phyloP scores from a whole-genome alignment of 352 stramenopile species.

The Globisporangium spinosum region DNA sequence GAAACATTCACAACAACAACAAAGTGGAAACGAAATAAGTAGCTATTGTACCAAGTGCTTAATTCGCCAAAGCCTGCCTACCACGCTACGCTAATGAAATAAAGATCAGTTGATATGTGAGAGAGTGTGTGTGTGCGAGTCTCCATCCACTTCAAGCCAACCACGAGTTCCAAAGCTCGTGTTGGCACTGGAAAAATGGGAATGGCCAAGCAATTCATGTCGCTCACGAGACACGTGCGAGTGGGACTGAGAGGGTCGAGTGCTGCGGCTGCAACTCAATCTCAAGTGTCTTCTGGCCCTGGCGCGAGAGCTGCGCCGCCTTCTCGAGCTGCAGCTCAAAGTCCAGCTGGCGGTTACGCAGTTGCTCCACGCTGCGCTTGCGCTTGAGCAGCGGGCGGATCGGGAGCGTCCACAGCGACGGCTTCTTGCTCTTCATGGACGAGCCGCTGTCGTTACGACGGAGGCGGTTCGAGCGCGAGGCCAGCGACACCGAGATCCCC shows the following conservation, averaged over 20 bases:
- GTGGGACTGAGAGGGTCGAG: conserved; percentile 13
- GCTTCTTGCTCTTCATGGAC: conserved; percentile 26
- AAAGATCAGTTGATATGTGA: not conserved
- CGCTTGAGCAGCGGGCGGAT: conserved; percentile 47
- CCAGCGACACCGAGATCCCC: conserved; percentile 15
- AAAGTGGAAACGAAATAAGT: conserved; percentile 3
- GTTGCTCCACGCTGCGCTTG: conserved; percentile 43
- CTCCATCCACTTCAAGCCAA: not conserved
- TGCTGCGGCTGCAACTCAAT: conserved; percentile 42
- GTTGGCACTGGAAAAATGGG: not conserved
- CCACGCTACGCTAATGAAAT: conserved; percentile 11
- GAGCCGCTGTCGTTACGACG: conserved; percentile 16
- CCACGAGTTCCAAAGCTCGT: not conserved
- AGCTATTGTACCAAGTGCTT: conserved; percentile 11
- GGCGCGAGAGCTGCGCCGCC: conserved; percentile 24
- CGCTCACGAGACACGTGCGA: conserved; percentile 16
- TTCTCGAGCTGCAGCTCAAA: conserved; percentile 37
- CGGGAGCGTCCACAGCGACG: conserved; percentile 39
- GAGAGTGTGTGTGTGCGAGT: not conserved
- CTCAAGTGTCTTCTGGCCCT: conserved; percentile 16
- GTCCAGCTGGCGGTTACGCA: conserved; percentile 50
- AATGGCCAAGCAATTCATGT: not conserved
- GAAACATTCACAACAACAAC: not conserved
- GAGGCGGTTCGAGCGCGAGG: conserved; percentile 13
- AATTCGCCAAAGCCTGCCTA: conserved; percentile 5